These are phyloP conservation scores for Acacia concinna DNA, from an alignment of 331 rosid genomes.

Conservation along the genomic window DNA sequence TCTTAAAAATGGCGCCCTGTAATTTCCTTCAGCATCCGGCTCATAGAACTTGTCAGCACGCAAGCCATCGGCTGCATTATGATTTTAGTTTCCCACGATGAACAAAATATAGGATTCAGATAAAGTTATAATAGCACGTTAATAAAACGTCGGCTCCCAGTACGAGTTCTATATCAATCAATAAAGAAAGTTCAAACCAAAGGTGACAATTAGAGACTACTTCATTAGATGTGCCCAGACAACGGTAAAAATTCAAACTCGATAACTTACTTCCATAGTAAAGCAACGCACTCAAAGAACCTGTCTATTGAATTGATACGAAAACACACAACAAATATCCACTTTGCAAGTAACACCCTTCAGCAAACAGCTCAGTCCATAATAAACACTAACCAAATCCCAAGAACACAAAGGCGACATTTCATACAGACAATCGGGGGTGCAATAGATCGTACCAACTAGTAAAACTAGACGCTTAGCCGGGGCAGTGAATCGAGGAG, in stretches of 20 bases:
- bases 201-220: not conserved
- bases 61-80: conserved; percentile 78
- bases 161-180: not conserved
- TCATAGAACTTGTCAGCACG: conserved; percentile 92
- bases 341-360: not conserved
- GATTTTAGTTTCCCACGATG: conserved; percentile 6
- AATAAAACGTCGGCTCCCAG: not conserved
- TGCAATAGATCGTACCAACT: conserved; percentile 48
- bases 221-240: no score
- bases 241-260: no score
- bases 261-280: not conserved
- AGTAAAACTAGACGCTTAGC: conserved; percentile 79
- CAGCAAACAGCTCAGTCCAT: not conserved
- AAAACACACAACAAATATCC: not conserved
- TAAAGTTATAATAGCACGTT: not conserved
- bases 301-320: not conserved
- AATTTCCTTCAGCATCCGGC: conserved; percentile 65
- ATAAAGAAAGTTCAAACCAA: not conserved
- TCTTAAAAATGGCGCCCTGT: conserved; percentile 81
- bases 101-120: not conserved
- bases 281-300: not conserved
- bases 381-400: not conserved
- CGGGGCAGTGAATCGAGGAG: conserved; percentile 72
- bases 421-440: conserved; percentile 21
- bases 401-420: not conserved